These are phyloP conservation scores for Hypocreales sp. DNA, from an alignment of 2,329 filamentous ascomycete species.

Conservation along the genomic window DNA sequence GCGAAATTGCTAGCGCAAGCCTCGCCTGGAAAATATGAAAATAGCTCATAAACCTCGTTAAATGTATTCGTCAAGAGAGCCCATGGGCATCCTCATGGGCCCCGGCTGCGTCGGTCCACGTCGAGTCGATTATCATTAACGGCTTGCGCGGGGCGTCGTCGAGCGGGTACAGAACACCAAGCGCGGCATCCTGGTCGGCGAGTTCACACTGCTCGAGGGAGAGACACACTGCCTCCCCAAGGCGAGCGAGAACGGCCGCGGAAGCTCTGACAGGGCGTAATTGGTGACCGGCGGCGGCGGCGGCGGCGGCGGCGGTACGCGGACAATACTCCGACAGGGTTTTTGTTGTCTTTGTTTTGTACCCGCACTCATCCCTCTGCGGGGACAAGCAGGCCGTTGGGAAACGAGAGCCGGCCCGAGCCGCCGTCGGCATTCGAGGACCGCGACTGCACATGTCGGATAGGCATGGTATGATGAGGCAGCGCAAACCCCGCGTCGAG, in stretches of 20 bases:
- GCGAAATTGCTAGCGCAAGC: too few relatives aligned
- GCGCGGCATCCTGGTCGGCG: too few relatives aligned
- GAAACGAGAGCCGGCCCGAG: constrained; percentile 11
- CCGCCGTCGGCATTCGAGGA: constrained; percentile 7
- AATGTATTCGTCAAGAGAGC: constrained; percentile 3
- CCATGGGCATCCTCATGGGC: not conserved
- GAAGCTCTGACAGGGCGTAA: too few relatives aligned
- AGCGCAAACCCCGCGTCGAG: constrained; percentile 45
- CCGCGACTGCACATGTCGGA: constrained; percentile 15
- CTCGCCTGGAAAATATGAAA: constrained; percentile 2
- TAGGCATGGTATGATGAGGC: constrained; percentile 22
- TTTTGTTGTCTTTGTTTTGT: not conserved
- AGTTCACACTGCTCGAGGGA: too few relatives aligned
- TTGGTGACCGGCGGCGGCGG: too few relatives aligned
- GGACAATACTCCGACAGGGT: constrained; percentile 1
- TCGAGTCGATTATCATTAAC: not conserved
- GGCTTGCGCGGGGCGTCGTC: too few relatives aligned
- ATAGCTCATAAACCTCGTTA: constrained; percentile 5
- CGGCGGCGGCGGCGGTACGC: not conserved
- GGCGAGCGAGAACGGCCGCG: too few relatives aligned
- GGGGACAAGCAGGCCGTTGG: constrained; percentile 14
- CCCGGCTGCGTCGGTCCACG: not conserved
- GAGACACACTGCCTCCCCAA: too few relatives aligned
- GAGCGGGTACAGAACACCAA: too few relatives aligned
- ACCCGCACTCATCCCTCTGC: constrained; percentile 15